These are phyloP conservation scores for Tricholoma terreum DNA, from an alignment of 768 basidiomycete species.

Conservation along the genomic window DNA sequence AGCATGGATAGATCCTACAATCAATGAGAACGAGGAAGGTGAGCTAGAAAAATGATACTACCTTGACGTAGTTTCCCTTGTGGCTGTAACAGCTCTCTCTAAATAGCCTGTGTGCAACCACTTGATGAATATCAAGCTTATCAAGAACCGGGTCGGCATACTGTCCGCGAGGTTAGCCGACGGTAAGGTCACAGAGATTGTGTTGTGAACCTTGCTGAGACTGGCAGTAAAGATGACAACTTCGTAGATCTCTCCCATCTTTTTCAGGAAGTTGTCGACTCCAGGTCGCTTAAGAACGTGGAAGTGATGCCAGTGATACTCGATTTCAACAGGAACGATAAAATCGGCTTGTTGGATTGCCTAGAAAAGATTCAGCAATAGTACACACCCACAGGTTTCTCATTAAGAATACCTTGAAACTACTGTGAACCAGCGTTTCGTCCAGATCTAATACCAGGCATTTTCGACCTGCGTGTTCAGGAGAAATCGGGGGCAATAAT, in stretches of 20 bases:
- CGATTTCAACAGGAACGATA: conserved; percentile 98
- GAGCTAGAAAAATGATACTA: conserved; percentile 28
- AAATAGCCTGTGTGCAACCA: conserved; percentile 92
- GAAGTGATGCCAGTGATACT: conserved; percentile 97
- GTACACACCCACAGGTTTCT: conserved; percentile 2
- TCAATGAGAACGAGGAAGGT: neutral
- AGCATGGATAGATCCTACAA: conserved; percentile 91
- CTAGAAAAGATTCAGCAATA: conserved; percentile 37
- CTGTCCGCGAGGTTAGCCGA: conserved; percentile 35
- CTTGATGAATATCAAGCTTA: conserved; percentile 88
- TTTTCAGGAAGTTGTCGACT: conserved; percentile 92
- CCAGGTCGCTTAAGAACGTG: conserved; percentile 99
- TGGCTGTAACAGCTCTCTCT: conserved; percentile 98
- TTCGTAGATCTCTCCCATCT: conserved; percentile 98
- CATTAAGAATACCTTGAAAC: conserved; percentile 77
- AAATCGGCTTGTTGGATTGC: conserved; percentile 93
- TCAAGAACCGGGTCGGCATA: conserved; percentile 99
- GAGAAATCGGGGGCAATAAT: conserved; percentile 76
- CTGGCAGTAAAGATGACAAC: conserved; percentile 97
- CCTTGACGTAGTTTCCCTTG: conserved; percentile 99
- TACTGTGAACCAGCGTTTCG: conserved; percentile 97
- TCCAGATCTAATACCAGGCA: conserved; percentile 96
- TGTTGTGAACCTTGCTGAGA: conserved; percentile 75
- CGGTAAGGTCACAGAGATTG: neutral
- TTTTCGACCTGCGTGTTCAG: conserved; percentile 85